These are phyloP conservation scores for Tulasnella sp. DNA, from an alignment of 768 basidiomycete genomes.

Conservation along the genomic window DNA sequence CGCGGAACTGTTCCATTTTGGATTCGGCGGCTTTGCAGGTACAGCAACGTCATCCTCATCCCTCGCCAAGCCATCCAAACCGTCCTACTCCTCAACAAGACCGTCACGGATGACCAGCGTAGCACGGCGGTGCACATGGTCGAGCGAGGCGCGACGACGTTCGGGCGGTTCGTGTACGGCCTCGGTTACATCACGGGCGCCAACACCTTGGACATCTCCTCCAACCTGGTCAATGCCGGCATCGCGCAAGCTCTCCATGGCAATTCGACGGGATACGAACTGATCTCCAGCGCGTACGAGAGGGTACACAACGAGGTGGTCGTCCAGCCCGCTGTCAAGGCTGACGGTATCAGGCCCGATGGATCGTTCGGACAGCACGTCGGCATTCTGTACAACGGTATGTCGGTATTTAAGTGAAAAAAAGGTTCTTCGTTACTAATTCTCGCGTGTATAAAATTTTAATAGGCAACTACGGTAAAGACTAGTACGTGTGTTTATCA, in stretches of 20 bases:
- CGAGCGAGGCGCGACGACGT: constrained; percentile 8
- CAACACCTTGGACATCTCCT: constrained; percentile 34
- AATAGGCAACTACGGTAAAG: constrained; percentile 67
- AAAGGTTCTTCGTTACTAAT: neutral
- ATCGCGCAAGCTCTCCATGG: constrained; percentile 18
- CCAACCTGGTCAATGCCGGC: constrained; percentile 29
- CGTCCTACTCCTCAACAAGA: constrained; percentile 29
- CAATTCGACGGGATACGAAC: constrained; percentile 43
- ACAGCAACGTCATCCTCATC: constrained; percentile 34
- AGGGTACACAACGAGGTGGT: constrained; percentile 58
- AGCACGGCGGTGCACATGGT: constrained; percentile 28
- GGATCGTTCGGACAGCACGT: constrained; percentile 56
- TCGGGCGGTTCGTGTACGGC: constrained; percentile 14
- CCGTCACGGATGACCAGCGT: constrained; percentile 30
- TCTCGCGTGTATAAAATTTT: no score
- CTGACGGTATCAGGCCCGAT: constrained; percentile 64
- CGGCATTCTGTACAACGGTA: constrained; percentile 68
- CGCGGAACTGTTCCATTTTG: neutral
- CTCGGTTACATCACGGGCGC: constrained; percentile 31
- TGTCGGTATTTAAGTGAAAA: no score
- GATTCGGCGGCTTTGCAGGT: neutral
- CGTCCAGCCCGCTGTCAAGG: constrained; percentile 52
- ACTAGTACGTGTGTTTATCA: constrained; percentile 49
- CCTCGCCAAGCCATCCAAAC: constrained; percentile 34
- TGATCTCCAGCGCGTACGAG: constrained; percentile 56